Conservation (phyloP, 31 red algal genomes). For the Odonthalia washingtoniensis region DNA sequence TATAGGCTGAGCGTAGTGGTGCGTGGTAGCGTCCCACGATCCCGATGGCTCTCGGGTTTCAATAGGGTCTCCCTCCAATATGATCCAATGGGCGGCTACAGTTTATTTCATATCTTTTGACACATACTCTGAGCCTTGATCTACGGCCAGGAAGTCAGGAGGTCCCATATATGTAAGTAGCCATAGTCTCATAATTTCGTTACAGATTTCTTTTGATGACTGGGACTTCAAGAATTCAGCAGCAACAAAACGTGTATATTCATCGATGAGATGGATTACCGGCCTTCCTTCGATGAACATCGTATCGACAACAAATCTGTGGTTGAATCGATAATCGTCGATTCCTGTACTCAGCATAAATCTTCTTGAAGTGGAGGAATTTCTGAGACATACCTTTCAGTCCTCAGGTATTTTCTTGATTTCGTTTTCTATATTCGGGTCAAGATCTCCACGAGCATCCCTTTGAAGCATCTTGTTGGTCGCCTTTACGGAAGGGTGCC, state of each 20-base stretch:
- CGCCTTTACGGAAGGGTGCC: too few relatives aligned
- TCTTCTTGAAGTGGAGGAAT: constrained; percentile 22
- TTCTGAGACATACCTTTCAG: not conserved
- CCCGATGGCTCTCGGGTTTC: constrained; percentile 17
- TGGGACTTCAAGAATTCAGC: not conserved
- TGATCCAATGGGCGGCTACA: not conserved
- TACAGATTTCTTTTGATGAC: not conserved
- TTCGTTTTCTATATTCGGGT: too few relatives aligned
- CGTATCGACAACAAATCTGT: constrained; percentile 31
- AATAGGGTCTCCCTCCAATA: not conserved
- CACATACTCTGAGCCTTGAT: constrained; percentile 29
- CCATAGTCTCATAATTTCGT: not conserved
- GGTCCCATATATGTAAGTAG: constrained; percentile 20
- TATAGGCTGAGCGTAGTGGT: too few relatives aligned
- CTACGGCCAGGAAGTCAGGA: constrained; percentile 14
- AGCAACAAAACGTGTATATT: constrained; percentile 24
- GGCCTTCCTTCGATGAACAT: constrained; percentile 22
- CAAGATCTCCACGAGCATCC: too few relatives aligned
- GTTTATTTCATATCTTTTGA: not conserved
- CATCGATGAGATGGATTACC: constrained; percentile 32
- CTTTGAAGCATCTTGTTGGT: too few relatives aligned
- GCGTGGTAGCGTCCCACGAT: constrained; percentile 35
- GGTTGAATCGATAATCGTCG: constrained; percentile 29
- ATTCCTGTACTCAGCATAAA: constrained; percentile 32
- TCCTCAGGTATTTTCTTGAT: too few relatives aligned